phyloP scores from a whole-genome alignment of 106 monocot species.

The Ottelia alismoides region DNA sequence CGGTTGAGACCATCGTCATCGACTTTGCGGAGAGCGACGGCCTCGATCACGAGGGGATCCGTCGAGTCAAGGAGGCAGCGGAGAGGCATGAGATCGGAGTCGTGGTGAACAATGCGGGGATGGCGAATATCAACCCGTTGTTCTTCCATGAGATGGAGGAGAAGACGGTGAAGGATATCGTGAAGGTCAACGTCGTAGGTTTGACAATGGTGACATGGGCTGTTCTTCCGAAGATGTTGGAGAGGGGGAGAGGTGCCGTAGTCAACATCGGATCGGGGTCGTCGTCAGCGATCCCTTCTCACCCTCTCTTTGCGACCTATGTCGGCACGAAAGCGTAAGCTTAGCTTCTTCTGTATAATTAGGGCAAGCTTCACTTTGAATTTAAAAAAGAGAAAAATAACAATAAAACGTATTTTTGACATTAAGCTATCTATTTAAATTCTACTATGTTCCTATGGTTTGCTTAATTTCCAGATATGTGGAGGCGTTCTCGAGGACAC shows the following conservation, averaged over 20 bases:
- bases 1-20: conserved; percentile 8
- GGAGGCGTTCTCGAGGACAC: conserved; percentile 72
- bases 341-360: no score
- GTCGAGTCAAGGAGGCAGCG: not conserved
- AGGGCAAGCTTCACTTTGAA: no score
- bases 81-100: conserved; percentile 9
- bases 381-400: no score
- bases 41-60: not conserved
- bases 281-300: conserved; percentile 4
- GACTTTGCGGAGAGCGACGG: conserved; percentile 7
- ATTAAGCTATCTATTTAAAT: no score
- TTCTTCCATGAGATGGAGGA: conserved; percentile 12
- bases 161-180: not conserved
- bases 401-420: no score
- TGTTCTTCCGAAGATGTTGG: conserved; percentile 16
- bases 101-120: conserved; percentile 16
- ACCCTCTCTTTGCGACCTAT: conserved; percentile 11
- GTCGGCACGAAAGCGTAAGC: conserved; percentile 15
- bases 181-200: conserved; percentile 11
- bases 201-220: conserved; percentile 4
- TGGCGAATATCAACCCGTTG: not conserved
- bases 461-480: conserved; percentile 34
- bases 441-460: no score
- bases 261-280: conserved; percentile 16
- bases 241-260: conserved; percentile 5